A percentile compares a stretch with the other conserved stretches of the same genome.
Evolutionary conservation across 352 stramenopile species (phyloP).

Genomic region (Phytophthora litchii): DNA sequence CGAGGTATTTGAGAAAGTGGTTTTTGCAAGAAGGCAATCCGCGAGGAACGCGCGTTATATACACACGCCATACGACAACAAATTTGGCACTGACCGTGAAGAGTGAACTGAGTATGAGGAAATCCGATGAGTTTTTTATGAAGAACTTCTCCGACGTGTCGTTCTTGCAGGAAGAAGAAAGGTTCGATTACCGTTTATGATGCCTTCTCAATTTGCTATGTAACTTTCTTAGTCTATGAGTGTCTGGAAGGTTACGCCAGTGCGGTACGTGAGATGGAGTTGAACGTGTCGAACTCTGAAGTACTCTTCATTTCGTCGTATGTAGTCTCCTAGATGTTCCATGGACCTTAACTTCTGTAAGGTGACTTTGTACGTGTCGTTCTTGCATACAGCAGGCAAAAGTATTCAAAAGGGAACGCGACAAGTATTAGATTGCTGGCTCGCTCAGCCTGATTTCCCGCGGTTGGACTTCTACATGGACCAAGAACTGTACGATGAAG

Average conservation of each 20-base stretch:
- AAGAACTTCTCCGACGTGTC: conserved; percentile 51
- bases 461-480: conserved; percentile 47
- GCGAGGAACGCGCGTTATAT: conserved; percentile 52
- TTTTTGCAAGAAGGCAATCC: conserved; percentile 65
- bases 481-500: conserved; percentile 35
- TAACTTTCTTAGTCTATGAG: too few relatives aligned
- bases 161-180: too few relatives aligned
- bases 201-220: too few relatives aligned
- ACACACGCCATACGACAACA: conserved; percentile 65
- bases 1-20: conserved; percentile 50
- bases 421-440: conserved; percentile 52
- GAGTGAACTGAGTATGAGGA: background rate
- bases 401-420: conserved; percentile 54
- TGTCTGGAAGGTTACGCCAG: too few relatives aligned
- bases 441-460: conserved; percentile 39
- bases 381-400: conserved; percentile 49
- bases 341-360: too few relatives aligned
- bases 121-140: background rate
- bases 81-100: conserved; percentile 37
- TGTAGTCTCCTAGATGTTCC: too few relatives aligned
- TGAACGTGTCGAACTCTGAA: too few relatives aligned
- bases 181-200: too few relatives aligned
- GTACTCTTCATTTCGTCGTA: too few relatives aligned
- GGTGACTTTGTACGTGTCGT: too few relatives aligned
- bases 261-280: too few relatives aligned